Conservation (phyloP, 179 eudicot genomes). For the Spergularia azorica region DNA sequence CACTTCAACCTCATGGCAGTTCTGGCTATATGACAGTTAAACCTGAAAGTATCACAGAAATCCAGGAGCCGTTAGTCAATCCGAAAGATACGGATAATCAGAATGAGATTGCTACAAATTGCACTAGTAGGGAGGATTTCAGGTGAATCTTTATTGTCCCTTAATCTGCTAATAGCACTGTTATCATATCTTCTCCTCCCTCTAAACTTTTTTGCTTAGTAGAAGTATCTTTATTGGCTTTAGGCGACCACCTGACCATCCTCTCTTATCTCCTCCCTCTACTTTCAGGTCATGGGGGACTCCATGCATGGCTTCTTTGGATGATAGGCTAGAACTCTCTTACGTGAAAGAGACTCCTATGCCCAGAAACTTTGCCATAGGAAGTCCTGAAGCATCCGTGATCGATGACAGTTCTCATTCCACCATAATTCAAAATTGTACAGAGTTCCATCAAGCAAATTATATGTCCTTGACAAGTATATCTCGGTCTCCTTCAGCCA, state of each 20-base stretch:
- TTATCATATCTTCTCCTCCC: neutral
- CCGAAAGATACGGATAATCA: conserved; percentile 29
- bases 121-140: conserved; percentile 33
- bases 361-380: conserved; percentile 21
- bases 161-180: neutral
- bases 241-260: conserved; percentile 2
- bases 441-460: conserved; percentile 36
- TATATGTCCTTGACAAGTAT: conserved; percentile 33
- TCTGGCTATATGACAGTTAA: conserved; percentile 25
- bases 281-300: conserved; percentile 45
- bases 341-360: conserved; percentile 66
- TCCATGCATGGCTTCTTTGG: conserved; percentile 25
- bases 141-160: conserved; percentile 43
- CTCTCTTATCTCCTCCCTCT: conserved; percentile 3
- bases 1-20: conserved; percentile 23
- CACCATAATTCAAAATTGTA: conserved; percentile 36
- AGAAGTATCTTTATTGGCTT: neutral
- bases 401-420: conserved; percentile 51
- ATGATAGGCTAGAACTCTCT: conserved; percentile 45
- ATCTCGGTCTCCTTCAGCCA: conserved; percentile 30
- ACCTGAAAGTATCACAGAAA: conserved; percentile 33
- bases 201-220: neutral
- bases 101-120: conserved; percentile 42
- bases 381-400: conserved; percentile 44
- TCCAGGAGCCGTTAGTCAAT: conserved; percentile 31